Conservation (phyloP, 441 rosid species). For the Breynia disticha region DNA sequence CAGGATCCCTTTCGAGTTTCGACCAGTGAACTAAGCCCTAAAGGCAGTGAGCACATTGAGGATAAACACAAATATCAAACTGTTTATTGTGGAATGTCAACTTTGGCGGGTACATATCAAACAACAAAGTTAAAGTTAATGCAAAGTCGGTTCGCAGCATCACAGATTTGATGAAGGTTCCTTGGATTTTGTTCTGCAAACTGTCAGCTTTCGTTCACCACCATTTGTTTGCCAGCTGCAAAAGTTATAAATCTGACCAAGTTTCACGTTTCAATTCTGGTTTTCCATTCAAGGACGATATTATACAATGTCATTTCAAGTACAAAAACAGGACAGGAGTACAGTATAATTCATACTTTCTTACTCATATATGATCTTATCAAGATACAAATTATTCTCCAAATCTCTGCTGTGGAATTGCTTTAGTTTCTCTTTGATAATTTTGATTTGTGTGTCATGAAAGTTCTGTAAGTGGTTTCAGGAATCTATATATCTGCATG, state of each 20-base stretch:
- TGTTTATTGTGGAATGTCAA: slow-evolving; percentile 10
- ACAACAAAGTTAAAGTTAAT: neutral
- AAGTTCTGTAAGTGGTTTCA: no score
- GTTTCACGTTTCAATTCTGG: neutral
- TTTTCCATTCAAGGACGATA: no score
- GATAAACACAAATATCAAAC: neutral
- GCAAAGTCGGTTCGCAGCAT: slow-evolving; percentile 16
- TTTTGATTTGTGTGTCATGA: no score
- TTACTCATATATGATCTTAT: neutral
- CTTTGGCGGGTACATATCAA: slow-evolving; percentile 1
- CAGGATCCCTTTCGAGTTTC: no score
- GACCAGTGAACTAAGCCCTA: neutral
- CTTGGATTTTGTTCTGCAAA: neutral
- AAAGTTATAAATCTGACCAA: neutral
- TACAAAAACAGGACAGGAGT: neutral
- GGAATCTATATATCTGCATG: no score
- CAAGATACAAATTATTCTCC: slow-evolving; percentile 10
- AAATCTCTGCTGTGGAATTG: slow-evolving; percentile 1
- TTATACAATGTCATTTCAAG: slow-evolving; percentile 5
- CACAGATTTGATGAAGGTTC: slow-evolving; percentile 8
- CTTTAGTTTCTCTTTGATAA: neutral
- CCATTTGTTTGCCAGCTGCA: neutral
- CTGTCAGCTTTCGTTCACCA: neutral
- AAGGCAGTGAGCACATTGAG: neutral
- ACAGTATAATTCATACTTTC: neutral